A percentile compares a stretch with the other conserved stretches of the same genome.
phyloP scores from a whole-genome alignment of 345 rosid species.

The Stellera chamaejasme region DNA sequence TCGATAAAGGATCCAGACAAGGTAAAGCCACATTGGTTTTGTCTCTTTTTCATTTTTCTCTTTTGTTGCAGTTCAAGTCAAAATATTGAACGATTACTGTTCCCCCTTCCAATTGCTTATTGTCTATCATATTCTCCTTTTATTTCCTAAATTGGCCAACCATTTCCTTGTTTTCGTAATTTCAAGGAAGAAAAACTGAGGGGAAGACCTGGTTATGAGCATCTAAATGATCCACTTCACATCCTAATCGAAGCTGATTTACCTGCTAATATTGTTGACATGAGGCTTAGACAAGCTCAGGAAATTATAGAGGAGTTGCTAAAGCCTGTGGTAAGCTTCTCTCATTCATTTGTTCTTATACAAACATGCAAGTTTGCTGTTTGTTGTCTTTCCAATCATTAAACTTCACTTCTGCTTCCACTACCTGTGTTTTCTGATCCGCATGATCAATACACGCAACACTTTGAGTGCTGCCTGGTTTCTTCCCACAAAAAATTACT shows the following conservation, averaged over 20 bases:
- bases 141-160: constrained; percentile 7
- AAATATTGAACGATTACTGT: not conserved
- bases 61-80: not conserved
- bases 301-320: constrained; percentile 85
- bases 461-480: no score
- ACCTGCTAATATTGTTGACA: constrained; percentile 53
- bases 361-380: not conserved
- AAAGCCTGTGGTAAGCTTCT: constrained; percentile 71
- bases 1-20: constrained; percentile 98
- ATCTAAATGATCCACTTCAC: constrained; percentile 67
- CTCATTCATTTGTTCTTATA: constrained; percentile 7
- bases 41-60: no score
- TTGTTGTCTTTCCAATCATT: no score
- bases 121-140: not conserved
- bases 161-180: constrained; percentile 12
- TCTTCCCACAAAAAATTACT: no score
- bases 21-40: constrained; percentile 25
- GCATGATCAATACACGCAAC: no score
- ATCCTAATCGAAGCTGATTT: constrained; percentile 69
- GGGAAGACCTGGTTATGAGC: constrained; percentile 74
- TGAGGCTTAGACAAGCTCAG: constrained; percentile 66
- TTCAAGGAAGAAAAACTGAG: constrained; percentile 61
- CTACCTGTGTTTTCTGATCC: no score
- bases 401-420: no score
- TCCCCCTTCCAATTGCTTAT: no score